Conservation (phyloP, 73 alveolate genomes). For the Blepharisma japonicum region DNA sequence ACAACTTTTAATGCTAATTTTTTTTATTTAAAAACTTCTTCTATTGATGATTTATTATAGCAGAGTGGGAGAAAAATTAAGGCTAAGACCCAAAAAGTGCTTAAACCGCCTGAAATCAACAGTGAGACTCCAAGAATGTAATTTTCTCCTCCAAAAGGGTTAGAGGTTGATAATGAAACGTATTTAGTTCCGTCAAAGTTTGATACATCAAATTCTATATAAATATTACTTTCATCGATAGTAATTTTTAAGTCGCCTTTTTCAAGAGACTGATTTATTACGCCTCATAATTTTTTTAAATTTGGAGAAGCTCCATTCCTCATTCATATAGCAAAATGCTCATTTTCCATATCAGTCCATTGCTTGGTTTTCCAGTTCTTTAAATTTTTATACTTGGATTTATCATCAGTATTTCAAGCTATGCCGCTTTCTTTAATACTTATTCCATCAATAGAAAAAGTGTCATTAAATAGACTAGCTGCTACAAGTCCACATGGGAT, state of each 20-base stretch:
- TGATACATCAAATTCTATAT: slow-evolving; percentile 51
- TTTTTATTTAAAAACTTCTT: too few species aligned
- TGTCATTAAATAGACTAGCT: slow-evolving; percentile 78
- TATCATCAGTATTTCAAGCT: slow-evolving; percentile 81
- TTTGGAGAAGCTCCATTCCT: slow-evolving; percentile 82
- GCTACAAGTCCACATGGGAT: slow-evolving; percentile 92
- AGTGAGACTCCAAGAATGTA: slow-evolving; percentile 61
- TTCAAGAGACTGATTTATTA: slow-evolving; percentile 44
- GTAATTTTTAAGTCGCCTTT: slow-evolving; percentile 47
- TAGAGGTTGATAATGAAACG: slow-evolving; percentile 72
- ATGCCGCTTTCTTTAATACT: slow-evolving; percentile 50
- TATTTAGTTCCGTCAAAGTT: slow-evolving; percentile 71
- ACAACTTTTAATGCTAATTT: too few species aligned
- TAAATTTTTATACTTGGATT: slow-evolving; percentile 56
- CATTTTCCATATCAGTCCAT: slow-evolving; percentile 76
- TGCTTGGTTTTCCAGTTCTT: slow-evolving; percentile 31
- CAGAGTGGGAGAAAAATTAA: not conserved
- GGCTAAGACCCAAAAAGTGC: not conserved
- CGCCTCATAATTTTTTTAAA: slow-evolving; percentile 83
- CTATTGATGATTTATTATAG: too few species aligned
- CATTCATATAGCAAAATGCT: slow-evolving; percentile 88
- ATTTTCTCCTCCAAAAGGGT: slow-evolving; percentile 86
- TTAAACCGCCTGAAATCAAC: not conserved
- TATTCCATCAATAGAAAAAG: slow-evolving; percentile 39
- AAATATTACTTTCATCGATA: not conserved